Base-by-base conservation (phyloP, 2,329 filamentous ascomycete species). In the Trichoderma hamatum region DNA sequence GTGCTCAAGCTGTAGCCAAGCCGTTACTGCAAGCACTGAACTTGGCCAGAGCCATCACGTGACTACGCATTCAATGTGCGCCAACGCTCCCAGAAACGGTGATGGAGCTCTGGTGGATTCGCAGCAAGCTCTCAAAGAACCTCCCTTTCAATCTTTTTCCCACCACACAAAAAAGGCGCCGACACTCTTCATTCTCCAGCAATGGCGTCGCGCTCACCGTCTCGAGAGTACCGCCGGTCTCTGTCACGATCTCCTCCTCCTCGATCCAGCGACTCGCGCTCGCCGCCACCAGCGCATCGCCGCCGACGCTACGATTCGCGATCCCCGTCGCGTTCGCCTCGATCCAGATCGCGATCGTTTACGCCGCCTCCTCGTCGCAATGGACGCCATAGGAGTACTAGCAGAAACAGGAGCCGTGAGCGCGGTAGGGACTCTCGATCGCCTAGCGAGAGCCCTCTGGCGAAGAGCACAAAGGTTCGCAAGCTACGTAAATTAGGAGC, bases 381-480 rank as follows among this genome's bases (percentile, higher is more conserved):
- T 65, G 75, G 78, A 13, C 75, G 76, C 19, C 73, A 77, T 70
- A 73, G 75, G 62, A 79, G 74, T 66, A 26, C 32, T 14, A 72
- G 71, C 43, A 73, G 74, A 34, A 80, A 78, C 71, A 72, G 78
- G 67, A 80, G 80, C 69, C 76, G 78, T 43, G 78, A 76, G 34
- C 75, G 75, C 9, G 74, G 74, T 54, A 79, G 80, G 61, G 76
- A 76, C 28, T 80, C 77, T 67, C 74, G 80, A 49, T 79, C 77
- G n/a, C 75, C 76, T 24, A 82, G 80, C 72, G 75, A 74, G 58
- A 79, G 76, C 49, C 82, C 84, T 9, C 74, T 76, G 3, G 68
- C 77, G 5, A 82, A 79, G 72, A 86, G 84, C 73, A 88, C 86
- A 64, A 88, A 88, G 82, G 86, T 85, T n/a, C 19, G 54, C 1